Base-by-base conservation (phyloP, 2,329 filamentous ascomycete species). In the Triangularia setosa region DNA sequence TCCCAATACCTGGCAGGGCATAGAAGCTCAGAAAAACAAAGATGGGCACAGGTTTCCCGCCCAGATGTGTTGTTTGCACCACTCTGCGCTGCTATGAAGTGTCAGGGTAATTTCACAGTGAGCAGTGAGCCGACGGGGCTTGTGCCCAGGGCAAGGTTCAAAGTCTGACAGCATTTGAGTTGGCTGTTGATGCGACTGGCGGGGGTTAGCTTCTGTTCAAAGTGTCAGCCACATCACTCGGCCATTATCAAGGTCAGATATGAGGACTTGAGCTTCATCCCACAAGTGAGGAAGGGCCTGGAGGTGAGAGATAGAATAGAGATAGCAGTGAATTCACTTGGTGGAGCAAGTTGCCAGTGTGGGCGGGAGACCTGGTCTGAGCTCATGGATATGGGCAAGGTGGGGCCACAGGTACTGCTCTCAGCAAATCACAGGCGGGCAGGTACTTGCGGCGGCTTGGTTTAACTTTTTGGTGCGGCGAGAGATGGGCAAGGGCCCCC, bases 401-500 rank as follows among this genome's bases (percentile, higher is more conserved):
- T 18, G n/a, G 40, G n/a, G n/a, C 16, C 40, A 18, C 16, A 55
- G 16, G 25, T 55, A 55, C 52, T 16, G 8, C 52, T 25, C 3
- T 2, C 23, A 55, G 52, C 25, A 28, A 55, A 55, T 25, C 12
- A 25, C 52, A 55, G 12, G 11, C 16, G 11, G 23, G 25, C 21
- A 25, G 52, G 24, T 55, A 55, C 52, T 55, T 55, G 52, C 24
- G 52, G 25, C 52, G 52, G 25, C 52, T 18, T 25, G 23, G n/a
- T 28, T 33, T 23, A 55, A 55, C 23, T 55, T 55, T 55, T 55
- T 24, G 52, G 52, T 55, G 52, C 52, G 52, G 52, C 52, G 52
- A 28, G 52, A 55, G 52, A 55, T 48, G 40, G 52, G 25, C 21
- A 24, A 55, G 52, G 52, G 14, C 56, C 53, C 55, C 61, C 61